A percentile compares a stretch with the other conserved stretches of the same genome.
Evolutionary conservation across 495 filamentous ascomycete species (phyloP).

Genomic region (Penicillium daleae): DNA sequence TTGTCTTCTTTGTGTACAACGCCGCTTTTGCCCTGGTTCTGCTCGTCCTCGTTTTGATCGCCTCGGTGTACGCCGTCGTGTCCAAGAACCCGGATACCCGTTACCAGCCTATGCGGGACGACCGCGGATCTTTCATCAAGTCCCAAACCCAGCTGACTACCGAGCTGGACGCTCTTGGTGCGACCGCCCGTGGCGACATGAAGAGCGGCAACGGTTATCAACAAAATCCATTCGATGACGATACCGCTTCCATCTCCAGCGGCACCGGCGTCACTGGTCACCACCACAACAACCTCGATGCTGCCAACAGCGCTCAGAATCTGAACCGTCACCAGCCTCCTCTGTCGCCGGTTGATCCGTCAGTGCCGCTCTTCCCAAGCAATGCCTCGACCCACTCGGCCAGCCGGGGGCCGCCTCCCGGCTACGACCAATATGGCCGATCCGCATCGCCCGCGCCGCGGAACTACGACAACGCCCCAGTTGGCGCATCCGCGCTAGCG

Average conservation of each 20-base stretch:
- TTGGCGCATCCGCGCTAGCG: constrained; percentile 32
- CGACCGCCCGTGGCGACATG: constrained; percentile 83
- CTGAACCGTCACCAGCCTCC: constrained; percentile 27
- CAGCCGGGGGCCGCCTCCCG: constrained; percentile 41
- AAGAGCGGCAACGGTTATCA: constrained; percentile 69
- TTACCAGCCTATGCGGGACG: constrained; percentile 96
- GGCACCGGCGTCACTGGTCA: constrained; percentile 43
- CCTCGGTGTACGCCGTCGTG: constrained; percentile 78
- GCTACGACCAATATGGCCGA: constrained; percentile 39
- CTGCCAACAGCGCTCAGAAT: constrained; percentile 18
- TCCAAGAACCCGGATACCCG: constrained; percentile 95
- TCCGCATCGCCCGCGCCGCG: constrained; percentile 42
- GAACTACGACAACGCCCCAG: constrained; percentile 38
- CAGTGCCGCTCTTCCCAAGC: constrained; percentile 64
- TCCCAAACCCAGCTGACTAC: constrained; percentile 87
- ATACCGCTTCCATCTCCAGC: constrained; percentile 68
- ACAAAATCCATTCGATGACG: constrained; percentile 75
- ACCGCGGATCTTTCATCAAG: constrained; percentile 97
- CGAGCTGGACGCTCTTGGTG: constrained; percentile 91
- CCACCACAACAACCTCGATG: constrained; percentile 35
- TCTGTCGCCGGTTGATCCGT: constrained; percentile 65
- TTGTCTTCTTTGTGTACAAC: constrained; percentile 92
- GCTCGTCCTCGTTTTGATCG: constrained; percentile 83
- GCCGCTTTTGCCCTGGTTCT: constrained; percentile 85
- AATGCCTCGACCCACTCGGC: constrained; percentile 26